Evolutionary conservation across 2,329 filamentous ascomycete genomes (phyloP), one percentile per base, ranked within the genome.

Genomic region (Paecilomyces formosus): DNA sequence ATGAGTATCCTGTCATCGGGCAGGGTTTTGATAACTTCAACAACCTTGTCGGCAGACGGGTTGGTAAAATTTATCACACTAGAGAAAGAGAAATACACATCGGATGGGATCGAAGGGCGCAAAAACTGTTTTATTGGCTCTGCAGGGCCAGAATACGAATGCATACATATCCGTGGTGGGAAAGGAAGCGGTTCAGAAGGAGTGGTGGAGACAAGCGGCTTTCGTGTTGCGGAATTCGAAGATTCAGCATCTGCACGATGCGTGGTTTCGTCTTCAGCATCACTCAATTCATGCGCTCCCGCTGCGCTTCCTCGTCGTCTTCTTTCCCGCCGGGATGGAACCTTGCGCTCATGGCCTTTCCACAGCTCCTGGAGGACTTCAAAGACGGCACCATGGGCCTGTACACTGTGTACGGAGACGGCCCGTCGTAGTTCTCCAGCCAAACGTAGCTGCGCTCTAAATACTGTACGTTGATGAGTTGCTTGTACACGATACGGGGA

Each of bases 81-180:
- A 1, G 92, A 97, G 70, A 97, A 95, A 1, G 92, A 96, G 66
- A 96, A 92, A 74, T 87, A 99, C 21, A 97, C 81, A 15, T 85
- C 80, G 0, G 86, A 85, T 0, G 93, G 93, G 8, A 94, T 85
- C 0, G 82, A 79, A 1, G 85, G 83, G 62, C 88, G 82, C 54
- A 91, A 76, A 68, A 96, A 97, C 71, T 92, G 91, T 63, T 83
- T 87, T 39, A 97, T 76, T 31, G 87, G 82, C 58, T 94, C 87
- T 11, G 85, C 79, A 5, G 88, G 83, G 0, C 91, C 93, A 54
- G 89, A 95, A 74, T 92, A 99, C 0, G 92, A 97, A 74, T 99
- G 94, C 60, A 99, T 84, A 69, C 94, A 99, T 70, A 97, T 88
- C 8, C 92, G 81, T 0, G 92, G 92, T 3, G 94, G 92, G 65